Conservation (phyloP, 768 basidiomycete species). For the Lactarius trivialis region DNA sequence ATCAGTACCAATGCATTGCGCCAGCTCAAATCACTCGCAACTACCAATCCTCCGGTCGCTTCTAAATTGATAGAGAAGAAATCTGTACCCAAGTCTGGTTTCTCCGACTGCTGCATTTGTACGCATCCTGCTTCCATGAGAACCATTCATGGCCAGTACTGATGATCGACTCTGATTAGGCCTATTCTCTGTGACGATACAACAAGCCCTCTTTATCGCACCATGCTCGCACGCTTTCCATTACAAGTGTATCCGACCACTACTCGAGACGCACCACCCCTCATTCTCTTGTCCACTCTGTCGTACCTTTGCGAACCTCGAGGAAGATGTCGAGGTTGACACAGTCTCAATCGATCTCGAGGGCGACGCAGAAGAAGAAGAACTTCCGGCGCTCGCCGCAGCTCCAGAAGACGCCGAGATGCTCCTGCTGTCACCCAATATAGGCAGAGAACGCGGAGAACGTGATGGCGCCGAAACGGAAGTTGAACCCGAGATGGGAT, state of each 20-base stretch:
- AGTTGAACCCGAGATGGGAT: conserved; percentile 14
- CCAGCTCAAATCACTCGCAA: conserved; percentile 68
- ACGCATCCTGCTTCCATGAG: conserved; percentile 28
- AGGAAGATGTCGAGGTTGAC: conserved; percentile 87
- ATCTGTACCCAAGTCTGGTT: conserved; percentile 32
- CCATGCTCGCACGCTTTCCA: conserved; percentile 96
- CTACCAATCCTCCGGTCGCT: conserved; percentile 27
- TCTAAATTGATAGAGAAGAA: conserved; percentile 25
- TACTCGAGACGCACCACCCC: conserved; percentile 83
- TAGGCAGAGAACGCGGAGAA: conserved; percentile 9
- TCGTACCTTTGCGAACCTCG: conserved; percentile 89
- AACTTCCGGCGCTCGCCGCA: background rate
- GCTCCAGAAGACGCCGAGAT: conserved; percentile 16
- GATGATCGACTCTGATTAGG: conserved; percentile 30
- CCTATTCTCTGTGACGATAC: conserved; percentile 84
- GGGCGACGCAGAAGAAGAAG: background rate
- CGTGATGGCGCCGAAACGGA: conserved; percentile 19
- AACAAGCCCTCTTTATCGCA: conserved; percentile 94
- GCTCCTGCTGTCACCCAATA: conserved; percentile 10
- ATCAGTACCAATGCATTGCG: conserved; percentile 66
- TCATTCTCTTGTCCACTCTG: conserved; percentile 95
- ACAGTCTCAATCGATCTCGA: conserved; percentile 11
- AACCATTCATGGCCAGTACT: background rate
- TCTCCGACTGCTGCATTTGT: conserved; percentile 95
- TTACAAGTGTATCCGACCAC: conserved; percentile 93